Evolutionary conservation across 805 yeast genomes (phyloP), one percentile per base, ranked within the genome.

Genomic region (Schwanniomyces pseudopolymorphus): DNA sequence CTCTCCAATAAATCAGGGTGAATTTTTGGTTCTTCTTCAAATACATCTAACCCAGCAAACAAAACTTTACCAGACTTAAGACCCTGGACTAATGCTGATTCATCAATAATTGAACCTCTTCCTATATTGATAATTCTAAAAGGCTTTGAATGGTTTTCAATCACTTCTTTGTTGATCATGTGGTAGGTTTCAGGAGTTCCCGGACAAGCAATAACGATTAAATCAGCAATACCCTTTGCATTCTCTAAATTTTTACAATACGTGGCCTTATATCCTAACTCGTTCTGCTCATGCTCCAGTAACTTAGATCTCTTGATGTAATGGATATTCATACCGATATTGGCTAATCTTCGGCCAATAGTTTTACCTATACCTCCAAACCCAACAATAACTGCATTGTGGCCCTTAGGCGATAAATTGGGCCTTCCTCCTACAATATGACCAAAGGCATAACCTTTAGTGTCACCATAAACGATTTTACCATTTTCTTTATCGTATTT

Each of bases 1-100:
- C 91, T 73, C 5, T 69, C 65, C 31, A 77, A 52, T 35, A 84
- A 71, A 27, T 72, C 79, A 11, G 70, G 67, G 49, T 78, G 74
- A 16, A 84, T 75, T 0, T 55, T 42, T 5, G 88, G 88, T 62
- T 87, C 96, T 20, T 78, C 61, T 48, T 78, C 81, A 60, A 69
- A 85, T 4, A 87, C 96, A 56, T 87, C 96, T 26, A 85, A 60
- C 0, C 92, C 94, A 7, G 84, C 88, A 58, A 83, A 79, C 6
- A 76, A 64, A 2, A 87, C 72, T 44, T 81, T 77, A 0, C 88
- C 89, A 6, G 73, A 54, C 46, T 81, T 72, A 44, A 87, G 68
- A 0, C 84, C 91, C 4, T 67, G 72, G 9, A 85, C 69, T 40
- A 87, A 63, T 2, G 81, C 90, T n/a, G 77, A 71, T 54, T 84